Conservation (phyloP, 768 basidiomycete genomes). For the Dacryopinax primogenitus region DNA sequence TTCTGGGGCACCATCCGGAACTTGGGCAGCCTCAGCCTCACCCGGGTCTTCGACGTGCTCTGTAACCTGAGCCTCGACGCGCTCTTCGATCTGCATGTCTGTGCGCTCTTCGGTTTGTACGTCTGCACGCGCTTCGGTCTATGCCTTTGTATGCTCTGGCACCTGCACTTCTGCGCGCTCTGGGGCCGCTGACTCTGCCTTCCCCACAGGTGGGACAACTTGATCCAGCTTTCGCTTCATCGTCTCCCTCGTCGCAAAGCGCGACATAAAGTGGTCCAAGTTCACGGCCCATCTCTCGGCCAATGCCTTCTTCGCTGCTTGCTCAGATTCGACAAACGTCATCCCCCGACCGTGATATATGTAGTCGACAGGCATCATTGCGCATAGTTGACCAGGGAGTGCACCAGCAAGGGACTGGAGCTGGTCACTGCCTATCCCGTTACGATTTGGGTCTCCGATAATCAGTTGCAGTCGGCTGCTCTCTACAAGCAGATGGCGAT, state of each 20-base stretch:
- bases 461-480: neutral
- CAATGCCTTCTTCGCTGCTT: neutral
- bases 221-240: neutral
- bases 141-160: too few species aligned
- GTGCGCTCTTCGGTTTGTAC: too few species aligned
- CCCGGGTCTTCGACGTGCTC: too few species aligned
- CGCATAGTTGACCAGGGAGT: neutral
- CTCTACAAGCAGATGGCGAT: neutral
- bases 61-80: too few species aligned
- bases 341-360: neutral
- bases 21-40: too few species aligned
- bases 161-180: too few species aligned
- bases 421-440: neutral
- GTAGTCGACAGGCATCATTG: constrained; percentile 6
- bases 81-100: too few species aligned
- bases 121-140: too few species aligned
- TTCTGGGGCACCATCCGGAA: too few species aligned
- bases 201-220: too few species aligned
- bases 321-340: neutral
- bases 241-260: neutral
- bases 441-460: neutral
- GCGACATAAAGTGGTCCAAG: neutral
- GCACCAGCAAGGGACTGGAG: neutral
- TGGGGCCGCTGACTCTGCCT: too few species aligned
- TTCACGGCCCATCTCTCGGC: neutral